Evolutionary conservation across 1,284 basidiomycete genomes (phyloP), one percentile per base, ranked within the genome.

Genomic region (Cutaneotrichosporon cavernicola): DNA sequence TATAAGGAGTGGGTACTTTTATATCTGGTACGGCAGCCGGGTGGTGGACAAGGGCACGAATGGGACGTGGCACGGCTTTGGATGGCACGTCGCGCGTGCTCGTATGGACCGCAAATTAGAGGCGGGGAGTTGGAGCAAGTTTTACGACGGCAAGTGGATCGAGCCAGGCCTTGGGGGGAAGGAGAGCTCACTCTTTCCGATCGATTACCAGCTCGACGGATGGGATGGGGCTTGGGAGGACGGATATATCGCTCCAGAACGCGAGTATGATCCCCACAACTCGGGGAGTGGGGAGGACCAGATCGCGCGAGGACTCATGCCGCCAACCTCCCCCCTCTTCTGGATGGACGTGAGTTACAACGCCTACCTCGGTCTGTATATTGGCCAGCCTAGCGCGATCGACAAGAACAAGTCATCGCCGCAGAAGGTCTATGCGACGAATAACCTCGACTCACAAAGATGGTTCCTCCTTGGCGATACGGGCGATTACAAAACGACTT

Each of bases 261-360:
- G 57, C 6, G 63, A 64, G 55, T 67, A 65, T 58, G 51, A 51
- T 21, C 61, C 66, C 5, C 5, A 7, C 14, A 63, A 49, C 14
- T 38, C 22, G 0, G 66, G 66, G 14, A 57, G 9, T 16, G 52
- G 55, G 5, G 34, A 40, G 46, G 18, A 43, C 16, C 63, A 67
- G 56, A 46, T 58, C 30, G 22, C 18, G n/a, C 43, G 32, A 3
- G 63, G 63, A 16, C 18, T 5, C 8, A 30, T 34, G 30, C 66
- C 66, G 4, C 30, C 30, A 18, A 63, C 63, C 2, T 51, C 61
- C 13, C 61, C 57, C 2, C 61, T 67, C 7, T 67, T 65, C 56
- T 55, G 56, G 22, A 63, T 62, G 61, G 66, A 67, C 58, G 66
- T 65, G 51, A 55, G 40, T 21, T 67, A 47, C 30, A 62, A 60